Conservation (phyloP, 2,329 filamentous ascomycete species). For the Microcyclospora tardicrescens region DNA sequence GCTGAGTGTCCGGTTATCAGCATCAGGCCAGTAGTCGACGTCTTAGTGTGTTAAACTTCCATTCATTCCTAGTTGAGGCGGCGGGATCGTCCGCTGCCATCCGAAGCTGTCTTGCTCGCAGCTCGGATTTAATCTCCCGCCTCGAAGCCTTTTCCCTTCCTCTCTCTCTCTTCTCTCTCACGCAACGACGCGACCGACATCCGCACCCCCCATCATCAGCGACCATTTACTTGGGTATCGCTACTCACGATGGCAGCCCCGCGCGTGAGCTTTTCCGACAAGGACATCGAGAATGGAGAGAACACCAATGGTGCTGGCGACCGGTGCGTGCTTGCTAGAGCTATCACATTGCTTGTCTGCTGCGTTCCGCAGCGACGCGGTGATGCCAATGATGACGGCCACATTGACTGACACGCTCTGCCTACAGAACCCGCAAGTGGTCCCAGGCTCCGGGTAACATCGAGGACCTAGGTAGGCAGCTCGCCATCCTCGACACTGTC, state of each 20-base stretch:
- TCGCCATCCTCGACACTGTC: constrained; percentile 1
- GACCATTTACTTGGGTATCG: constrained; percentile 22
- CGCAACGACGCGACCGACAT: no score
- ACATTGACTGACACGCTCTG: constrained; percentile 1
- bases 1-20: no score
- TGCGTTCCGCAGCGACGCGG: neutral
- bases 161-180: no score
- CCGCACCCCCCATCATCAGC: constrained; percentile 4
- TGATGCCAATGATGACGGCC: neutral
- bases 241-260: constrained; percentile 24
- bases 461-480: constrained; percentile 27
- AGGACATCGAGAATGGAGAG: constrained; percentile 27
- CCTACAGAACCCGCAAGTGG: constrained; percentile 24
- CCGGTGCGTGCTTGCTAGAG: constrained; percentile 10
- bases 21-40: no score
- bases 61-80: no score
- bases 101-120: no score
- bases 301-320: constrained; percentile 12
- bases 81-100: no score
- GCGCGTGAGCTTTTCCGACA: constrained; percentile 27
- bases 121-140: no score
- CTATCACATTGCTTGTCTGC: constrained; percentile 6
- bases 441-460: constrained; percentile 27
- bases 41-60: no score
- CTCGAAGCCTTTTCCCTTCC: no score